phyloP scores from a whole-genome alignment of 495 filamentous ascomycete genomes.

The Xylaria sp. region DNA sequence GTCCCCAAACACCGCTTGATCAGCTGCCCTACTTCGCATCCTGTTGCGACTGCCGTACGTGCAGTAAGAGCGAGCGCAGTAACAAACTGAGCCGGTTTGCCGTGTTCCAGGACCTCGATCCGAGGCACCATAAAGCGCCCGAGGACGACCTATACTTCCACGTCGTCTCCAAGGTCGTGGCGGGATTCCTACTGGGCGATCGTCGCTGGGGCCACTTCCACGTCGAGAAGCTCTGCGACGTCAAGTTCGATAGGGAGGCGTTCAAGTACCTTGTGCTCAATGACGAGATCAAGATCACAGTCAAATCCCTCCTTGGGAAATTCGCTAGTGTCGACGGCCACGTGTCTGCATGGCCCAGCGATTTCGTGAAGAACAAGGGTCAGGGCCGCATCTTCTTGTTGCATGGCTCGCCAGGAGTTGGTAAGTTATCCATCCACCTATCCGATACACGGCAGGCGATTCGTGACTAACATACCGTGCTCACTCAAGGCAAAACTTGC shows the following conservation, averaged over 20 bases:
- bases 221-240: conserved; percentile 31
- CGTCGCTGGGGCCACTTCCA: conserved; percentile 47
- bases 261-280: conserved; percentile 41
- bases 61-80: conserved; percentile 24
- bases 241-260: conserved; percentile 36
- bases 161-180: conserved; percentile 42
- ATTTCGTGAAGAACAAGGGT: conserved; percentile 41
- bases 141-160: conserved; percentile 43
- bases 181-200: conserved; percentile 48
- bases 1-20: conserved; percentile 24
- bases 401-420: conserved; percentile 37
- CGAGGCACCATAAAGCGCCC: conserved; percentile 36
- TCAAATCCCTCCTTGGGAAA: conserved; percentile 36
- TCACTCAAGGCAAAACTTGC: conserved; percentile 33
- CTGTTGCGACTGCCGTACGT: conserved; percentile 42
- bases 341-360: conserved; percentile 37
- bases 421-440: not conserved
- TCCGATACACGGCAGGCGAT: no score
- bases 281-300: conserved; percentile 37
- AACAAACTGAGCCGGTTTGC: conserved; percentile 38
- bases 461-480: not conserved
- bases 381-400: conserved; percentile 40
- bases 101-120: conserved; percentile 46
- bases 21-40: conserved; percentile 44
- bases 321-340: conserved; percentile 34